Evolutionary conservation across 192 early-diverging fungal genomes (phyloP), one percentile per base, ranked within the genome.

Genomic region (Coemansia reversa): DNA sequence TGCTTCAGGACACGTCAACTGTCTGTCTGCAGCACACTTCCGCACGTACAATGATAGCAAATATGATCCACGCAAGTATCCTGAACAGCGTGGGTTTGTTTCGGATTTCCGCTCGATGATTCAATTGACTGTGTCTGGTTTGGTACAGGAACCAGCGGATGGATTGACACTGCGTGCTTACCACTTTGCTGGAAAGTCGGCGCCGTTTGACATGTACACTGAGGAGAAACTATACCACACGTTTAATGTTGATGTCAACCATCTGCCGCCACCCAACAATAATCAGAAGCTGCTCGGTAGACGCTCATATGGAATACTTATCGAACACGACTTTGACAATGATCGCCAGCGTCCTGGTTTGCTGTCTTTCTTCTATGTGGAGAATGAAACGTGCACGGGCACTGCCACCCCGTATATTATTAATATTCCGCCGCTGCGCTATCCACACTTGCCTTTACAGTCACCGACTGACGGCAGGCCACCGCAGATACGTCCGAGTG

Each of bases 1-100:
- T 72, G 74, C 91, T 14, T 86, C 87, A 28, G 93, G 93, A 6
- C 91, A 95, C 73, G 93, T 91, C 63, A 86, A 86, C 69, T 85
- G 86, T 67, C 79, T 88, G 55, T 86, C 82, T 58, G 84, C 84
- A 24, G 85, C 86, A 56, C 83, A 86, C 30, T 55, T 90, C 66
- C 81, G 85, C 30, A 77, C 84, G 9, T 75, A 69, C 61, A 69
- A 62, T n/a, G 70, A 75, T 45, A 45, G 55, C 59, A 66, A 69
- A 58, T 69, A 63, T 30, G 79, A 81, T 42, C 65, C 72, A 55
- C 72, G 74, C 12, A 51, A 45, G 61, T 70, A 70, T 47, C 77
- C 77, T 0, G 81, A 85, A 68, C 84, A 74, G 55, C 71, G 77
- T n/a, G 77, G 77, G 0, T 79, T 79, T 55, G 63, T 66, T 49